These are phyloP conservation scores for Lipomyces sp. DNA, from an alignment of 805 yeast species.

Conservation along the genomic window DNA sequence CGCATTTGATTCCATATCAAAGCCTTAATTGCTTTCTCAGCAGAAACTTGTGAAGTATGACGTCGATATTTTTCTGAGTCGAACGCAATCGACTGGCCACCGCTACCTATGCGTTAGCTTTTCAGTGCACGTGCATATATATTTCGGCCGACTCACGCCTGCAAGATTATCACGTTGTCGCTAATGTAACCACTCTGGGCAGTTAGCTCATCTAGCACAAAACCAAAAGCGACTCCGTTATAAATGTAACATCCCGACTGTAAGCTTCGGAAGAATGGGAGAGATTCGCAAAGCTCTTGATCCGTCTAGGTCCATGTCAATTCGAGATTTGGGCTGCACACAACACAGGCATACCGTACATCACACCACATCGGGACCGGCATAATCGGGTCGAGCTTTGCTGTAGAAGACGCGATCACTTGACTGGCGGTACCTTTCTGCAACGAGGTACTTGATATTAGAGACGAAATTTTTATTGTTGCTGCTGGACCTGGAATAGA, in stretches of 20 bases:
- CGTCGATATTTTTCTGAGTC: not conserved
- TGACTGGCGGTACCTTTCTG: not conserved
- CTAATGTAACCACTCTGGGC: conserved; percentile 9
- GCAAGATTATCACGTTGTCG: conserved; percentile 8
- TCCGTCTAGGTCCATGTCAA: conserved; percentile 3
- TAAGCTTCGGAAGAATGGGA: conserved; percentile 11
- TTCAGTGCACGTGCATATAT: not conserved
- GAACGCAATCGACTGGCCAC: not conserved
- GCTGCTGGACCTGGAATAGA: not conserved
- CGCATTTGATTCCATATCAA: conserved; percentile 4
- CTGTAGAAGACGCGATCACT: not conserved
- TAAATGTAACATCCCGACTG: conserved; percentile 11
- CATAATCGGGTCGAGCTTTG: not conserved
- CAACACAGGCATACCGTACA: not conserved
- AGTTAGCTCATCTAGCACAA: conserved; percentile 10
- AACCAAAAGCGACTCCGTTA: conserved; percentile 15
- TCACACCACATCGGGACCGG: conserved; percentile 8
- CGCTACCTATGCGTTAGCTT: not conserved
- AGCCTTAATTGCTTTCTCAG: conserved; percentile 10
- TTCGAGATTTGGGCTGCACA: not conserved
- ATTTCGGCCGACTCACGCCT: conserved; percentile 2
- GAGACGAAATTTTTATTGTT: not conserved
- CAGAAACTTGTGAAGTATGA: not conserved
- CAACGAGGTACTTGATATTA: no score
- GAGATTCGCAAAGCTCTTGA: conserved; percentile 18